Evolutionary conservation across 345 rosid species (phyloP).

Genomic region (Pugionium dolabratum): DNA sequence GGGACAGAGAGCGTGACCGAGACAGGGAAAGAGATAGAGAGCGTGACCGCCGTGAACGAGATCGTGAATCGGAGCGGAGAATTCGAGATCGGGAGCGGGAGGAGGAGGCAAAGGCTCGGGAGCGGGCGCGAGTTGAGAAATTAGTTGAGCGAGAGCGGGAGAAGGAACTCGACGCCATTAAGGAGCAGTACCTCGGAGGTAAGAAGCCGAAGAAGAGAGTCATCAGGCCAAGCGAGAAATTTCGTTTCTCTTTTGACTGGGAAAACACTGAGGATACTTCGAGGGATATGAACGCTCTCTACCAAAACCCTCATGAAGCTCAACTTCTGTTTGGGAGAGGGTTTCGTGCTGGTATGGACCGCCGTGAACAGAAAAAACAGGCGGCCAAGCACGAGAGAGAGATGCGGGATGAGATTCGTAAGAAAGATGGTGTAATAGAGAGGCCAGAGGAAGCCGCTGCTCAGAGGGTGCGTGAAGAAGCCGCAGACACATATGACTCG

Average conservation of each 20-base stretch:
- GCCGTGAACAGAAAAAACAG: conserved; percentile 93
- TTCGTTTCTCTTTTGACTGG: conserved; percentile 95
- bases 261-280: conserved; percentile 92
- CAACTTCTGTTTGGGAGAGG: conserved; percentile 89
- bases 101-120: conserved; percentile 63
- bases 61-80: conserved; percentile 45
- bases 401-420: conserved; percentile 76
- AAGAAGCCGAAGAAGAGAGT: conserved; percentile 96
- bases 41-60: conserved; percentile 53
- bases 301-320: conserved; percentile 96
- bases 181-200: conserved; percentile 87
- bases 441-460: conserved; percentile 88
- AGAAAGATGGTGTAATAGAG: conserved; percentile 80
- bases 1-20: conserved; percentile 43
- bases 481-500: conserved; percentile 84
- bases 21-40: conserved; percentile 43
- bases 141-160: conserved; percentile 73
- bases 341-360: conserved; percentile 92
- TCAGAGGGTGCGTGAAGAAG: conserved; percentile 67
- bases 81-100: conserved; percentile 66
- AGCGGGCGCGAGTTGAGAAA: conserved; percentile 71
- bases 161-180: conserved; percentile 80
- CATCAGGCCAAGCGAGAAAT: conserved; percentile 87
- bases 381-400: conserved; percentile 95
- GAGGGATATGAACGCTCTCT: conserved; percentile 75